A percentile compares a stretch with the other conserved stretches of the same genome.
These are phyloP conservation scores for Aspergillus bridgeri DNA, from an alignment of 495 filamentous ascomycete species.

Conservation along the genomic window DNA sequence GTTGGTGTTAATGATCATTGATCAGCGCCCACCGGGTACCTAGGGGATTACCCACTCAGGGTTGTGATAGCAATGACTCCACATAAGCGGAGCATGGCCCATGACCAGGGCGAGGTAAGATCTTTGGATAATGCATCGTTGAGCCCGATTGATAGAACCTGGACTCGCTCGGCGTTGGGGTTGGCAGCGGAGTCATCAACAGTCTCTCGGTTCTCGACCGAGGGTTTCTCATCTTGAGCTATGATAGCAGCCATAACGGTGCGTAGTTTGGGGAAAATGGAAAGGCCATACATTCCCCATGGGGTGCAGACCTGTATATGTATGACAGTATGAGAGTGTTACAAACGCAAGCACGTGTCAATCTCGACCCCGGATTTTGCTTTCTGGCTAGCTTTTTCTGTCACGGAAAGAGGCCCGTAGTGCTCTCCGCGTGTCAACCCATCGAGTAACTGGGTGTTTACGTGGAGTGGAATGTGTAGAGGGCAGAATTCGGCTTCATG, in stretches of 20 bases:
- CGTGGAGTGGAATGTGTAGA: no score
- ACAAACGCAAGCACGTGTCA: no score
- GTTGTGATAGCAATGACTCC: conserved; percentile 6
- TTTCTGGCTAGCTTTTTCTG: not conserved
- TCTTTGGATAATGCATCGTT: conserved; percentile 10
- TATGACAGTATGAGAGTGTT: not conserved
- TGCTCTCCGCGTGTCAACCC: conserved; percentile 1
- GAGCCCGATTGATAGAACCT: conserved; percentile 9
- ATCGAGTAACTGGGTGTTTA: not conserved
- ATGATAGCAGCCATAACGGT: not conserved
- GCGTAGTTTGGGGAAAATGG: not conserved
- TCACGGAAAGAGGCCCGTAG: not conserved
- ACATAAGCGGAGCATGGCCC: conserved; percentile 8
- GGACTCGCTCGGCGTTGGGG: not conserved
- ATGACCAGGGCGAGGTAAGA: conserved; percentile 6
- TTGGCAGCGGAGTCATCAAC: not conserved
- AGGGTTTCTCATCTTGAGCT: conserved; percentile 1
- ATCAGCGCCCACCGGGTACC: not conserved
- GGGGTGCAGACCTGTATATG: not conserved
- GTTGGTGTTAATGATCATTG: not conserved
- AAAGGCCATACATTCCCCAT: not conserved
- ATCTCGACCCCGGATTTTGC: conserved; percentile 6
- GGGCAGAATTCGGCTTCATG: no score
- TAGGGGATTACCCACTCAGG: conserved; percentile 2
- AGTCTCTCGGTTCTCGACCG: conserved; percentile 4